phyloP scores from a whole-genome alignment of 805 yeast genomes.

The Danielia oregonensis region DNA sequence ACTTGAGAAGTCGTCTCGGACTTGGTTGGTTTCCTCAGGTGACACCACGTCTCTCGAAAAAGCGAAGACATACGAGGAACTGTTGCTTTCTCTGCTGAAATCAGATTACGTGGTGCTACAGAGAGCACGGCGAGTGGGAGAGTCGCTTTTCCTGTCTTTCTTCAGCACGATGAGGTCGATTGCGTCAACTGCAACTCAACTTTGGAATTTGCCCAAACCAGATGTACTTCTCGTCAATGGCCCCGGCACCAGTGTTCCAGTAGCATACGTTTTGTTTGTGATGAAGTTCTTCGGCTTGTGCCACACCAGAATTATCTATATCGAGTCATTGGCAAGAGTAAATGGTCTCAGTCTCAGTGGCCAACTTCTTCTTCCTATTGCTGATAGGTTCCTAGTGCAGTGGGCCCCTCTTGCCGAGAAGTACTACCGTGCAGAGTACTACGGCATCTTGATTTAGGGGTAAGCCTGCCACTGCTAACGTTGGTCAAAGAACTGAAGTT shows the following conservation, averaged over 20 bases:
- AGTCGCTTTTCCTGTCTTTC: conserved; percentile 45
- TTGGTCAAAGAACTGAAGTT: no score
- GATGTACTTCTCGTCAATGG: conserved; percentile 61
- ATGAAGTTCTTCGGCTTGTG: conserved; percentile 46
- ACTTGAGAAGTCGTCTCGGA: conserved; percentile 22
- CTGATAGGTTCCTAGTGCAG: conserved; percentile 82
- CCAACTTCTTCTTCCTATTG: conserved; percentile 59
- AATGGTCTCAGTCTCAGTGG: conserved; percentile 75
- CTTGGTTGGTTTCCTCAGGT: conserved; percentile 46
- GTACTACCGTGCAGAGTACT: conserved; percentile 64
- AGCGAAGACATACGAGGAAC: conserved; percentile 34
- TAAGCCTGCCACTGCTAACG: no score
- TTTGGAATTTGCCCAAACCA: conserved; percentile 33
- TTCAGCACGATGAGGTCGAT: conserved; percentile 42
- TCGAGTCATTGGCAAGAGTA: conserved; percentile 88
- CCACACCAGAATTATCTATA: conserved; percentile 61
- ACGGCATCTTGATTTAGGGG: conserved; percentile 66
- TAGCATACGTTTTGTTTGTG: conserved; percentile 54
- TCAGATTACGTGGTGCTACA: conserved; percentile 34
- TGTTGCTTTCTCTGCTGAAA: conserved; percentile 2
- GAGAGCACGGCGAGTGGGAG: conserved; percentile 63
- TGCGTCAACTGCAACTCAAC: conserved; percentile 20
- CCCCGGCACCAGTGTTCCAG: conserved; percentile 77
- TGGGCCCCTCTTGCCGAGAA: conserved; percentile 63
- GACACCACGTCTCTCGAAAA: conserved; percentile 48